These are phyloP conservation scores for Torrubiella hemipterigena DNA, from an alignment of 2,329 filamentous ascomycete genomes.

Conservation along the genomic window DNA sequence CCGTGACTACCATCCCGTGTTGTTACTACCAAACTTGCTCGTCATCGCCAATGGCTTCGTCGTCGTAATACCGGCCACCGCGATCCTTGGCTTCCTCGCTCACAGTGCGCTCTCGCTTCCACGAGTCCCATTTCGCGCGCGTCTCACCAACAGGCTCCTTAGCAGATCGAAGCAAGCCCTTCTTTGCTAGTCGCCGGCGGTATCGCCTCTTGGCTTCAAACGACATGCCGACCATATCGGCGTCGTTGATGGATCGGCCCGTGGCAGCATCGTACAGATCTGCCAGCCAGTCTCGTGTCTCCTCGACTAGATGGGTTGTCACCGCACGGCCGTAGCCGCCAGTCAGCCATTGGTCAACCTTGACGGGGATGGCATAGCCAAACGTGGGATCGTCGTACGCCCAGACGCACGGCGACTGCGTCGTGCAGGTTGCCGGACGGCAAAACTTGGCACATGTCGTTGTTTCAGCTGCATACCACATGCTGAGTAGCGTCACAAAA, in stretches of 20 bases:
- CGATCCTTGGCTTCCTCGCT: constrained; percentile 26
- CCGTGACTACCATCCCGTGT: too few species aligned
- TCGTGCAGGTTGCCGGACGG: constrained; percentile 37
- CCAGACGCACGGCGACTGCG: constrained; percentile 36
- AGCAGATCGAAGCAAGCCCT: constrained; percentile 26
- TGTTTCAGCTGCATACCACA: constrained; percentile 46
- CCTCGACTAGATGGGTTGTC: constrained; percentile 24
- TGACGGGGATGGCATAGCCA: constrained; percentile 47
- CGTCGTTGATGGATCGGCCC: constrained; percentile 30
- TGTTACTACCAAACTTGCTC: constrained; percentile 14
- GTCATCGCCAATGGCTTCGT: constrained; percentile 16
- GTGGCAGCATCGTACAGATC: constrained; percentile 34
- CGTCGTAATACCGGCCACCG: constrained; percentile 27
- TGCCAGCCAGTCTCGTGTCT: constrained; percentile 32
- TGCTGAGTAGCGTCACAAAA: constrained; percentile 25
- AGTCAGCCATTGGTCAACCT: constrained; percentile 49
- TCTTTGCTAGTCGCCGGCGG: constrained; percentile 37
- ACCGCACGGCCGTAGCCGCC: constrained; percentile 34
- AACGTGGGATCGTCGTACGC: constrained; percentile 46
- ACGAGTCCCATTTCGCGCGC: constrained; percentile 29
- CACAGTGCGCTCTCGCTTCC: constrained; percentile 27
- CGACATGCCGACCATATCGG: constrained; percentile 29
- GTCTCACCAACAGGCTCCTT: constrained; percentile 25
- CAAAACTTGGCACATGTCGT: constrained; percentile 42
- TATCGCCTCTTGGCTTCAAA: constrained; percentile 35